These are phyloP conservation scores for Cardiospermum halicacabum DNA, from an alignment of 345 rosid genomes.

Conservation along the genomic window DNA sequence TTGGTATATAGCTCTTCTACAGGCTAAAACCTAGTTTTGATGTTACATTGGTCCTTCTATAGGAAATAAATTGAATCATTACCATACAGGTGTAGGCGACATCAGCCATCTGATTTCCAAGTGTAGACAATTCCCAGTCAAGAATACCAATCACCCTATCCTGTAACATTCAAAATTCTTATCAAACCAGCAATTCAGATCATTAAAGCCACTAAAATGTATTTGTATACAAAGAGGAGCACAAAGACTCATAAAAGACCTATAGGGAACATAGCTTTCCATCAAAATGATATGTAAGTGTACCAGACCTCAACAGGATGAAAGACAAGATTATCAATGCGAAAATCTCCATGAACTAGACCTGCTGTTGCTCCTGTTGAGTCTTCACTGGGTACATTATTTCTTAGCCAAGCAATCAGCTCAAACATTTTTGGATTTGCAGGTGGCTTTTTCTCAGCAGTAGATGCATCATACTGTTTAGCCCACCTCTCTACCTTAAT, in stretches of 20 bases:
- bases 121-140: slow-evolving; percentile 96
- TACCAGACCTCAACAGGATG: slow-evolving; percentile 76
- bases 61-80: slow-evolving; percentile 18
- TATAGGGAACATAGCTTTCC: neutral
- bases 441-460: slow-evolving; percentile 69
- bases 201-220: neutral
- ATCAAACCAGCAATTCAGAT: neutral
- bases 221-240: neutral
- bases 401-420: slow-evolving; percentile 64
- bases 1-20: neutral
- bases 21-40: slow-evolving; percentile 14
- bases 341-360: slow-evolving; percentile 94
- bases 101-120: slow-evolving; percentile 97
- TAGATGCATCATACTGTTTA: slow-evolving; percentile 79
- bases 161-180: slow-evolving; percentile 35
- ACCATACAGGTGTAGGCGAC: slow-evolving; percentile 87
- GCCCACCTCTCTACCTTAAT: slow-evolving; percentile 92
- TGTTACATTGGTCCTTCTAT: slow-evolving; percentile 33
- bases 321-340: slow-evolving; percentile 85
- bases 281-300: slow-evolving; percentile 5
- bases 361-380: slow-evolving; percentile 65
- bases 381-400: slow-evolving; percentile 71
- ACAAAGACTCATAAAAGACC: neutral
- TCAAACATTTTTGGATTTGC: slow-evolving; percentile 76
- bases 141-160: slow-evolving; percentile 87